phyloP scores from a whole-genome alignment of 805 yeast species.

The Lachancea nothofagi region DNA sequence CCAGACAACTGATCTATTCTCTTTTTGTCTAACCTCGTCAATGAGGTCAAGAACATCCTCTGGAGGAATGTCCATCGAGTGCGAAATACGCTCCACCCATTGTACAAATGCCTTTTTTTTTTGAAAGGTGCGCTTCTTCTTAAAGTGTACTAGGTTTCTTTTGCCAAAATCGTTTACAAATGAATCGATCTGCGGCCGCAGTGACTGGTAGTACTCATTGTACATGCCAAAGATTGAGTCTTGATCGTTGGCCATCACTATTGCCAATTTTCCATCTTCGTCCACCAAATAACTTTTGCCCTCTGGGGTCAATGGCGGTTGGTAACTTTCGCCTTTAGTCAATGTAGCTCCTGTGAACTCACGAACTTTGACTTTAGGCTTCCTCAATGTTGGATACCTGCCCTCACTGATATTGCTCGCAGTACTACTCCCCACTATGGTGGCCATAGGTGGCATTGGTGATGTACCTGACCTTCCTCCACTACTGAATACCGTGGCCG shows the following conservation, averaged over 20 bases:
- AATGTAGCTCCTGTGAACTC: slow-evolving; percentile 3
- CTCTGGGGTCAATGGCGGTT: slow-evolving; percentile 8
- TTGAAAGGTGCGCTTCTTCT: slow-evolving; percentile 13
- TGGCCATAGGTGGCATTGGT: not conserved
- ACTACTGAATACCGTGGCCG: not conserved
- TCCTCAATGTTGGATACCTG: slow-evolving; percentile 1
- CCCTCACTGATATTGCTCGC: not conserved
- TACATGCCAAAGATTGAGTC: slow-evolving; percentile 13
- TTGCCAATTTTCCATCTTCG: slow-evolving; percentile 10
- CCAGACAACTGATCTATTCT: slow-evolving; percentile 14
- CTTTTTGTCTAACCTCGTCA: slow-evolving; percentile 8
- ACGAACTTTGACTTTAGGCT: slow-evolving; percentile 4
- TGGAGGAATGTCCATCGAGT: not conserved
- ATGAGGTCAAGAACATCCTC: slow-evolving; percentile 12
- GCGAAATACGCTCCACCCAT: slow-evolving; percentile 10
- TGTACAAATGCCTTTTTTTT: slow-evolving; percentile 14
- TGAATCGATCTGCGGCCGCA: slow-evolving; percentile 11
- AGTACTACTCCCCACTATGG: not conserved
- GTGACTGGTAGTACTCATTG: slow-evolving; percentile 13
- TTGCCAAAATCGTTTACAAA: slow-evolving; percentile 11
- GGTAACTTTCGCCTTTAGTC: slow-evolving; percentile 10
- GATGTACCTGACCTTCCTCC: not conserved
- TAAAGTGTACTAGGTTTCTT: slow-evolving; percentile 9
- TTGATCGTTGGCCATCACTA: slow-evolving; percentile 12
- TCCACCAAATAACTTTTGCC: slow-evolving; percentile 10